A percentile compares a stretch with the other conserved stretches of the same genome.
These are phyloP conservation scores for Fistulinella cinereoalba DNA, from an alignment of 1,284 basidiomycete genomes.

Conservation along the genomic window DNA sequence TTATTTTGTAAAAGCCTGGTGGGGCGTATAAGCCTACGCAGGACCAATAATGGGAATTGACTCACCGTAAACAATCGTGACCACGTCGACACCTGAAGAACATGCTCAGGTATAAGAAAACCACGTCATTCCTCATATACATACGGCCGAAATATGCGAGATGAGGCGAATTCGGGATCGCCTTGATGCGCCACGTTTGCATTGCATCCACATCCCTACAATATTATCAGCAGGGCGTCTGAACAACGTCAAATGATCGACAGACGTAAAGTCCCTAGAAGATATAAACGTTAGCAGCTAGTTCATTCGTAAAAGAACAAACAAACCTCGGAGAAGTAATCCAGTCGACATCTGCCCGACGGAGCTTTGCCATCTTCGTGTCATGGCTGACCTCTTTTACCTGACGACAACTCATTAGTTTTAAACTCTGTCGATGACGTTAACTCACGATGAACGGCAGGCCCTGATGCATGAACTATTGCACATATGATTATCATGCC, in stretches of 20 bases:
- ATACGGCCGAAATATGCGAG: constrained; percentile 73
- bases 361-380: constrained; percentile 66
- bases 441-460: constrained; percentile 62
- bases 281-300: not conserved
- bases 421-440: not conserved
- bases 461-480: constrained; percentile 80
- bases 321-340: constrained; percentile 71
- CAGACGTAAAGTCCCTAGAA: constrained; percentile 70
- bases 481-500: constrained; percentile 2
- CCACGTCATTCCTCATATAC: constrained; percentile 22
- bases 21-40: too few species aligned
- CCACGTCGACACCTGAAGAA: constrained; percentile 60
- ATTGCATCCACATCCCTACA: constrained; percentile 74
- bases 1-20: constrained; percentile 60
- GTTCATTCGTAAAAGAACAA: not conserved
- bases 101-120: not conserved
- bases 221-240: not conserved
- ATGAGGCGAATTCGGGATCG: constrained; percentile 58
- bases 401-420: constrained; percentile 35
- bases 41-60: constrained; percentile 4
- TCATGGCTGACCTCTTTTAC: constrained; percentile 84
- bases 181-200: constrained; percentile 75
- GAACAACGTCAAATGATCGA: not conserved
- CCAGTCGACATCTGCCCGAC: constrained; percentile 79
- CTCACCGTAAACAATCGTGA: constrained; percentile 74